Conservation (phyloP, 1,284 basidiomycete genomes). For the Cryptococcus sp. region DNA sequence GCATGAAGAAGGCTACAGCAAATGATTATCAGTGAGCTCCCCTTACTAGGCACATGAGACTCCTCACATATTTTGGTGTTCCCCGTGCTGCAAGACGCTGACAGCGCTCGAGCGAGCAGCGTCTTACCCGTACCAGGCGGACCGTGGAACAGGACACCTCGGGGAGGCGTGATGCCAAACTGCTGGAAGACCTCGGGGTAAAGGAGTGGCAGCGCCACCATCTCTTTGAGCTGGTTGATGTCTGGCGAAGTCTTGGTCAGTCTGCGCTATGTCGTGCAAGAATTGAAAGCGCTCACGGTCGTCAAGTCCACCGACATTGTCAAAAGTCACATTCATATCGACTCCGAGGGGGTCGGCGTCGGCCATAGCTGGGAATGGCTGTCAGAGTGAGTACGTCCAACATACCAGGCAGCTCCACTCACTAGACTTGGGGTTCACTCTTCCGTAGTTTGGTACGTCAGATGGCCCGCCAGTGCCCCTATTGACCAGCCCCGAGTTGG, state of each 20-base stretch:
- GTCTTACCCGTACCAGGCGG: conserved; percentile 83
- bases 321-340: conserved; percentile 90
- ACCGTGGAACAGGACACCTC: conserved; percentile 96
- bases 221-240: conserved; percentile 96
- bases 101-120: conserved; percentile 85
- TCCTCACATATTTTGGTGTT: conserved; percentile 83
- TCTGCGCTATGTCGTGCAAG: background rate
- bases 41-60: background rate
- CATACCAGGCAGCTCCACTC: conserved; percentile 9
- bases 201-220: conserved; percentile 91
- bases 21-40: conserved; percentile 1
- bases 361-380: conserved; percentile 64
- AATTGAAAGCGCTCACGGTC: conserved; percentile 61
- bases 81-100: conserved; percentile 85
- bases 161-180: conserved; percentile 90
- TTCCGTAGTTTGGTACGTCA: conserved; percentile 46
- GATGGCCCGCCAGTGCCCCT: conserved; percentile 51
- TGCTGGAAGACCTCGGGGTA: conserved; percentile 98
- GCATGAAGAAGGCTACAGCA: conserved; percentile 91
- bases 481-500: conserved; percentile 16
- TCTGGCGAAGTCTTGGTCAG: conserved; percentile 54
- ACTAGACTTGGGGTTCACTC: conserved; percentile 48
- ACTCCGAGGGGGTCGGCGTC: conserved; percentile 95
- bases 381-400: background rate
- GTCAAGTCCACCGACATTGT: conserved; percentile 95